Conservation (phyloP, 208 protist genomes). For the Acanthamoeba divionensis region DNA sequence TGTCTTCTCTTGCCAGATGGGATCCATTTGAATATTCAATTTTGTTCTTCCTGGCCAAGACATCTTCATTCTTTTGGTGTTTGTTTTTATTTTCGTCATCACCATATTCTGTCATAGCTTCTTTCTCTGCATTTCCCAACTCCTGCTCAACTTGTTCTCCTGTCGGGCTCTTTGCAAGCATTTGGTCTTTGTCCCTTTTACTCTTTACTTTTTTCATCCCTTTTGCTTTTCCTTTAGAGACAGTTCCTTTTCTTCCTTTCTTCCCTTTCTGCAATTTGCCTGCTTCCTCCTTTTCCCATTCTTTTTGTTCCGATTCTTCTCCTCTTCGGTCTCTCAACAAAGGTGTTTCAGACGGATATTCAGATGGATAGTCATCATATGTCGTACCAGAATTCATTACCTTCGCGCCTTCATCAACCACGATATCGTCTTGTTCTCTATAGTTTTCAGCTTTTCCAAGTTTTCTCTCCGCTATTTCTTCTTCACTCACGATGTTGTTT, state of each 20-base stretch:
- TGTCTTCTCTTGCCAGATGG: no score
- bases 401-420: neutral
- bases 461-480: constrained; percentile 3
- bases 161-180: neutral
- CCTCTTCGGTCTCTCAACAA: neutral
- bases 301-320: neutral
- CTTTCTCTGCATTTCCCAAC: neutral
- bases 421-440: neutral
- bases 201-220: neutral
- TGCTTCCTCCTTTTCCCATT: neutral
- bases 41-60: neutral
- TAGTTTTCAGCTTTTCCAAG: neutral
- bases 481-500: constrained; percentile 11
- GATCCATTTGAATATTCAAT: no score
- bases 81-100: neutral
- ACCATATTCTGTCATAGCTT: neutral
- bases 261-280: no score
- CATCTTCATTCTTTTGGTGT: neutral
- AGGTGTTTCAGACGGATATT: neutral
- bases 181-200: neutral
- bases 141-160: neutral
- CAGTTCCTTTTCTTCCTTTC: no score
- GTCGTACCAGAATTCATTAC: neutral
- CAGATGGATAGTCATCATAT: neutral
- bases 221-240: no score